phyloP scores from a whole-genome alignment of 345 rosid genomes.

The Laguncularia racemosa region DNA sequence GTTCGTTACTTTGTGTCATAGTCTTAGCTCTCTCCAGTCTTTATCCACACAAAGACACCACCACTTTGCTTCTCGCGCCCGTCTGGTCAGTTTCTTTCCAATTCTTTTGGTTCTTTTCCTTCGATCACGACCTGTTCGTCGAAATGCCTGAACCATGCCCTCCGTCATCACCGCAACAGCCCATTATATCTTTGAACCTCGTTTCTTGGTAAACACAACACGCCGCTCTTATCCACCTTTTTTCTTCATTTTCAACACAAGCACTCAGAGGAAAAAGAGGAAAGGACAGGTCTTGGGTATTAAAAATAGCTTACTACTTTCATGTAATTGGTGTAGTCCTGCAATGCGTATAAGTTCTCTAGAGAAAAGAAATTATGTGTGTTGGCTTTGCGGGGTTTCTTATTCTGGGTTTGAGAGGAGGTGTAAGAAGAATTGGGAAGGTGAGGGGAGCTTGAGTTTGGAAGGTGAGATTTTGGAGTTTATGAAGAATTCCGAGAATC shows the following conservation, averaged over 20 bases:
- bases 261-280: slow-evolving; percentile 4
- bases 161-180: slow-evolving; percentile 31
- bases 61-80: not conserved
- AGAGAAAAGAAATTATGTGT: slow-evolving; percentile 23
- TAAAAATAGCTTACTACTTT: not conserved
- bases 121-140: slow-evolving; percentile 27
- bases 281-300: slow-evolving; percentile 11
- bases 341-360: slow-evolving; percentile 23
- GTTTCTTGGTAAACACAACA: slow-evolving; percentile 20
- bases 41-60: too few species aligned
- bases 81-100: not conserved
- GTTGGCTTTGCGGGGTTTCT: slow-evolving; percentile 14
- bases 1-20: slow-evolving; percentile 56
- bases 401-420: slow-evolving; percentile 32
- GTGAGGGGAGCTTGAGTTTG: slow-evolving; percentile 41
- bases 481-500: slow-evolving; percentile 55
- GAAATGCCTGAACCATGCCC: slow-evolving; percentile 94
- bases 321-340: slow-evolving; percentile 8
- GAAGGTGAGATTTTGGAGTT: slow-evolving; percentile 84
- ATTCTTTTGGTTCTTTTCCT: not conserved
- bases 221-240: slow-evolving; percentile 12
- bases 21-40: not conserved
- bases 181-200: slow-evolving; percentile 17
- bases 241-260: slow-evolving; percentile 3
- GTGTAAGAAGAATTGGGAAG: slow-evolving; percentile 33